phyloP scores from a whole-genome alignment of 306 rosid genomes.

The Benincasa hispida region DNA sequence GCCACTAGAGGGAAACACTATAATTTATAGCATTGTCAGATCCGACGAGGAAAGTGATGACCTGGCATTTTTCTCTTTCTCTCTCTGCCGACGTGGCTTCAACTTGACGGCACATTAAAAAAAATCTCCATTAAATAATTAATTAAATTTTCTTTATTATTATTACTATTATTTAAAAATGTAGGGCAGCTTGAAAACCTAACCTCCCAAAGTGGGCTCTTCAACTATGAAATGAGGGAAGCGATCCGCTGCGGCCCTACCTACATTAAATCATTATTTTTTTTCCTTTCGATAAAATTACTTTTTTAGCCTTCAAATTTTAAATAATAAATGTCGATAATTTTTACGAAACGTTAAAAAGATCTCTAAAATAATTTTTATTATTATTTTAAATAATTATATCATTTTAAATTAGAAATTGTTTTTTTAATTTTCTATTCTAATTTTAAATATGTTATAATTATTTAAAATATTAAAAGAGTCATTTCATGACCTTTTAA shows the following conservation, averaged over 20 bases:
- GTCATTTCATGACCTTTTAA: no score
- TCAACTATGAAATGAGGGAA: background rate
- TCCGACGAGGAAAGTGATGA: conserved; percentile 1
- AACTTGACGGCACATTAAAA: background rate
- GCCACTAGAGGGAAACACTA: background rate
- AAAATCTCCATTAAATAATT: background rate
- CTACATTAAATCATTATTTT: background rate
- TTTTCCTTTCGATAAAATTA: no score
- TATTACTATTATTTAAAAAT: background rate
- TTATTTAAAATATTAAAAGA: no score
- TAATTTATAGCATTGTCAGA: background rate
- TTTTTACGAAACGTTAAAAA: no score
- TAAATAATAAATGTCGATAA: no score
- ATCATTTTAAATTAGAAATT: no score
- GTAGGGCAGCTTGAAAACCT: background rate
- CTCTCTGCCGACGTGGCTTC: background rate
- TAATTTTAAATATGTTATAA: no score
- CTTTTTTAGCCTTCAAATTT: no score
- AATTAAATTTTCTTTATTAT: no score
- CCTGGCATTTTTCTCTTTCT: background rate
- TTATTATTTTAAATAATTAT: no score
- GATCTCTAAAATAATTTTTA: no score
- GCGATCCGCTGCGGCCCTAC: background rate
- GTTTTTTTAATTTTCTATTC: no score
- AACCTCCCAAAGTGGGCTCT: background rate